Base-by-base conservation (phyloP, 805 yeast genomes). In the Sungouiella thailandica region DNA sequence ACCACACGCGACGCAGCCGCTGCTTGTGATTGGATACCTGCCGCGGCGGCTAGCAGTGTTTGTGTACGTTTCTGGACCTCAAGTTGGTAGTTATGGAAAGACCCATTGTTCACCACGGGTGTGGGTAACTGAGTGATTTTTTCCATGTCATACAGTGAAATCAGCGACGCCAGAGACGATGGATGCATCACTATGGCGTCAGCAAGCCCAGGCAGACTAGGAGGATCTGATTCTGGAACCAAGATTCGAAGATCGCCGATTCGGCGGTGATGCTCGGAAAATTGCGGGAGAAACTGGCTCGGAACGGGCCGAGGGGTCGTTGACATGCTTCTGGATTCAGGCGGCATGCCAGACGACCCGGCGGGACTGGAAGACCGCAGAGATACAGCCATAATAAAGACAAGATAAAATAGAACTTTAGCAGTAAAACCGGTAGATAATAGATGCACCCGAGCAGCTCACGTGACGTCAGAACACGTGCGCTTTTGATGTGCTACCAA, bases 121-220 rank as follows among this genome's bases (percentile, higher is more conserved):
- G 76, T 68, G 3, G 77, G 77, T 13, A 71, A 49, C 31, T 62
- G 70, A 2, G 72, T 58, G 11, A 69, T 53, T 9, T 52, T 50
- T 26, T 61, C 64, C 41, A 56, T 58, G 12, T 41, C 35, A 20
- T 27, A 35, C 36, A 27, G 35, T 10, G 25, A 5, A 9, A 23
- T 13, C 25, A 19, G 30, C 17, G 12, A 17, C 15, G 22, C 30
- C 10, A 30, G 29, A 16, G 23, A 28, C 25, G 31, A 27, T n/a
- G 18, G 4, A n/a, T 28, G 22, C 9, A 22, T 13, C 13, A 22
- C 23, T n/a, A 44, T 40, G 17, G 49, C 35, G 10, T 37, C 45
- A 4, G 37, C 41, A 14, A 43, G 34, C 23, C 23, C 30, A 7
- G 17, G 8, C n/a, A 9, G n/a, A 5, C 17, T n/a, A 11, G 17